phyloP scores from a whole-genome alignment of 1,139 yeast species.

The Ashbya aceris region DNA sequence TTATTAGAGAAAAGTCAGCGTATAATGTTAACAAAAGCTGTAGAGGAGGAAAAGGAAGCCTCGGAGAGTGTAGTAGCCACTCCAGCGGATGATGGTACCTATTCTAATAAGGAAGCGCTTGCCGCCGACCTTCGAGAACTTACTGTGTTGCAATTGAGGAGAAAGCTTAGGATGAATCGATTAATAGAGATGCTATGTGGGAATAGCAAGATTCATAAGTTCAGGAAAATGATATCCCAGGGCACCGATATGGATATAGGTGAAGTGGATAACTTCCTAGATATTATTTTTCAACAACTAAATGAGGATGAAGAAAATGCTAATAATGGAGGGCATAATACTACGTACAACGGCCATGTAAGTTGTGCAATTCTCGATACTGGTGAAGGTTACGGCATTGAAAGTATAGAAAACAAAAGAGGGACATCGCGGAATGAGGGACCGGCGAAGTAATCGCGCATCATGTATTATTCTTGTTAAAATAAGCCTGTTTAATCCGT shows the following conservation, averaged over 20 bases:
- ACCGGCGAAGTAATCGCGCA: too few relatives aligned
- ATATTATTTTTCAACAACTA: slow-evolving; percentile 17
- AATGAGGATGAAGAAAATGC: neutral
- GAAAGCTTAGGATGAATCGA: slow-evolving; percentile 38
- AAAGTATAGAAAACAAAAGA: too few relatives aligned
- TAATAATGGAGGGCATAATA: too few relatives aligned
- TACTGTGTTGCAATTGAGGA: slow-evolving; percentile 37
- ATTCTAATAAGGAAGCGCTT: neutral
- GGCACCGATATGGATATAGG: slow-evolving; percentile 74
- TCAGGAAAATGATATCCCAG: slow-evolving; percentile 69
- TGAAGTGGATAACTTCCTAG: slow-evolving; percentile 38
- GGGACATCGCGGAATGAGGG: too few relatives aligned
- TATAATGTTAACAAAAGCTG: slow-evolving; percentile 39
- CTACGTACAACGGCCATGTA: too few relatives aligned
- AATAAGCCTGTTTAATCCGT: too few relatives aligned
- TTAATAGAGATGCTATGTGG: slow-evolving; percentile 41
- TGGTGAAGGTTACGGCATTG: too few relatives aligned
- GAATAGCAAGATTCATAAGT: slow-evolving; percentile 57
- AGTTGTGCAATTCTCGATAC: too few relatives aligned
- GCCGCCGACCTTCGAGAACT: slow-evolving; percentile 32
- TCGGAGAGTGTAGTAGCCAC: slow-evolving; percentile 15
- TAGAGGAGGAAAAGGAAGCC: slow-evolving; percentile 34
- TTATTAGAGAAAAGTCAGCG: slow-evolving; percentile 50
- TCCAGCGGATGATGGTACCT: neutral
- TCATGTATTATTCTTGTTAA: too few relatives aligned